These are phyloP conservation scores for Papiliotrema terrestris DNA, from an alignment of 1,284 basidiomycete genomes.

Conservation along the genomic window DNA sequence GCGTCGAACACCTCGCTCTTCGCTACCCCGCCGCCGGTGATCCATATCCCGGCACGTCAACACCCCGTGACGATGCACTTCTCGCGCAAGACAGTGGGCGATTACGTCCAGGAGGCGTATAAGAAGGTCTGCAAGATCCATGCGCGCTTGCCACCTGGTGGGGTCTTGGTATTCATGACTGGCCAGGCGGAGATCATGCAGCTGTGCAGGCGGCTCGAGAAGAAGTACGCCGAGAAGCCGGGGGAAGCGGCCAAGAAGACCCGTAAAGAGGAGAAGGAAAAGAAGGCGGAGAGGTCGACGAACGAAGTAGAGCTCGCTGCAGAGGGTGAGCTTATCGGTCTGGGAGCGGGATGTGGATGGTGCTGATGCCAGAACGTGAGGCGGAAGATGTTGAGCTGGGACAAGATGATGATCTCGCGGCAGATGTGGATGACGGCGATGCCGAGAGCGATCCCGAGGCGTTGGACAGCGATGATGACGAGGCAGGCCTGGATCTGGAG, in stretches of 20 bases:
- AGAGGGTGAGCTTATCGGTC: slow-evolving; percentile 44
- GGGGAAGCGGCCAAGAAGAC: slow-evolving; percentile 54
- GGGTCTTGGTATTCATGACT: slow-evolving; percentile 70
- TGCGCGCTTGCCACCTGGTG: slow-evolving; percentile 64
- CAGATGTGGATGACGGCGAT: slow-evolving; percentile 51
- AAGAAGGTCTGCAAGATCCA: slow-evolving; percentile 84
- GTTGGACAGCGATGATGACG: slow-evolving; percentile 50
- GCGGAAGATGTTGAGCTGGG: slow-evolving; percentile 50
- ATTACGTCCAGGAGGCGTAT: slow-evolving; percentile 87
- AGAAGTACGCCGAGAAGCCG: slow-evolving; percentile 55
- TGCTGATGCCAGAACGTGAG: slow-evolving; percentile 36
- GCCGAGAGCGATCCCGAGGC: slow-evolving; percentile 49
- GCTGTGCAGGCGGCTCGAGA: slow-evolving; percentile 68
- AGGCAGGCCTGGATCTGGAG: slow-evolving; percentile 24
- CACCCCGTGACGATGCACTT: slow-evolving; percentile 96
- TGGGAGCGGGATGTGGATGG: slow-evolving; percentile 59
- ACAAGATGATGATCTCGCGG: slow-evolving; percentile 49
- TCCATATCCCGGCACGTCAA: slow-evolving; percentile 85
- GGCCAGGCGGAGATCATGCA: slow-evolving; percentile 72
- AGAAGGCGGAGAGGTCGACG: slow-evolving; percentile 2
- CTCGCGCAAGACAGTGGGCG: slow-evolving; percentile 74
- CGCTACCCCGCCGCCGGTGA: slow-evolving; percentile 75
- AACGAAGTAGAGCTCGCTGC: slow-evolving; percentile 11
- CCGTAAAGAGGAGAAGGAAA: not conserved
- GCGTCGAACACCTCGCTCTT: slow-evolving; percentile 83